Conservation (phyloP, 169 alveolate genomes). For the Plasmodium adleri region DNA sequence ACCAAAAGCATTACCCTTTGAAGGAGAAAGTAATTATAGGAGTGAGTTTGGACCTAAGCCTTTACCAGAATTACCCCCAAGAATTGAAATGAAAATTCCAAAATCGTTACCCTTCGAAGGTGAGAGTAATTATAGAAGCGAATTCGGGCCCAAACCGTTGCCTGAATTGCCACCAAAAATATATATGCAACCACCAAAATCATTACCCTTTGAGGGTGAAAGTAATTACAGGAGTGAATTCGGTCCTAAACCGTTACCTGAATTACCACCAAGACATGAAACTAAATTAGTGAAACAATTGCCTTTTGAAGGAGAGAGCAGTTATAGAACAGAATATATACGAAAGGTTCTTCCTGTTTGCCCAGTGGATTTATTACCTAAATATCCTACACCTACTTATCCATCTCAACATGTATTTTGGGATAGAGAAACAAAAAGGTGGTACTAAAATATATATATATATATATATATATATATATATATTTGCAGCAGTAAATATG, state of each 20-base stretch:
- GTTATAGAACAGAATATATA: conserved; percentile 77
- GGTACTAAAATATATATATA: conserved; percentile 24
- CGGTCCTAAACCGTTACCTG: conserved; percentile 82
- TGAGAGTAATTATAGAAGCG: conserved; percentile 76
- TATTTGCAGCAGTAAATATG: no score
- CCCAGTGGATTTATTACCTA: conserved; percentile 63
- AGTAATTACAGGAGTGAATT: conserved; percentile 79
- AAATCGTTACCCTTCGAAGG: conserved; percentile 81
- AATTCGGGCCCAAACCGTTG: conserved; percentile 79
- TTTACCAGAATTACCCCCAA: conserved; percentile 73
- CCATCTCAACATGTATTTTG: conserved; percentile 73
- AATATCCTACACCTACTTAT: conserved; percentile 74
- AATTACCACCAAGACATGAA: conserved; percentile 63
- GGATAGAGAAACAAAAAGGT: conserved; percentile 28
- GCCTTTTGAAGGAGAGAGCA: conserved; percentile 79
- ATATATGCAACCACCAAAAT: conserved; percentile 35
- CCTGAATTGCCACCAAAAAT: conserved; percentile 70
- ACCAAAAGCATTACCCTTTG: conserved; percentile 79
- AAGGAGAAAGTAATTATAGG: conserved; percentile 74
- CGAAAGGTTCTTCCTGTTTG: conserved; percentile 79
- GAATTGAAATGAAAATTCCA: conserved; percentile 26
- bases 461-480: no score
- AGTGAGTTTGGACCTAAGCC: conserved; percentile 82
- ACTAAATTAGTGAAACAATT: conserved; percentile 46
- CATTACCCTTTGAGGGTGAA: conserved; percentile 80